These are phyloP conservation scores for Phytophthora cryptogea DNA, from an alignment of 352 stramenopile species.

Conservation along the genomic window DNA sequence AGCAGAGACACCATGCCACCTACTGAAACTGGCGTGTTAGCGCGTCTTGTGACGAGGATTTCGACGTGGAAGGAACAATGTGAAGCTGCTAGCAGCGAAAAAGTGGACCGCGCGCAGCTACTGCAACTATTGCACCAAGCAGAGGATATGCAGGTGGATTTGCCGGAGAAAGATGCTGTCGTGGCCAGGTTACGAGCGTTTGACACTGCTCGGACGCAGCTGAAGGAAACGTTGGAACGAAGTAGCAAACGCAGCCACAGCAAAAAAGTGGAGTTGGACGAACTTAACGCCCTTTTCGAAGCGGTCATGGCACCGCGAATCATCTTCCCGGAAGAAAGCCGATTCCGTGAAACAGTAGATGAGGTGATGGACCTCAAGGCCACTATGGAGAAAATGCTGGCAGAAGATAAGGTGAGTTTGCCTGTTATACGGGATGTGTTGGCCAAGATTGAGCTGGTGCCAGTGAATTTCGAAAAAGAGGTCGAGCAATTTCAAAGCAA, in stretches of 20 bases:
- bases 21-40: conserved; percentile 66
- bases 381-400: conserved; percentile 71
- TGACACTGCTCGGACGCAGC: conserved; percentile 53
- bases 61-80: conserved; percentile 54
- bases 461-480: conserved; percentile 83
- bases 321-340: conserved; percentile 61
- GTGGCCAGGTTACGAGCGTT: conserved; percentile 52
- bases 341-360: conserved; percentile 53
- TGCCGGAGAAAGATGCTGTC: conserved; percentile 42
- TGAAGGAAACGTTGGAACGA: conserved; percentile 73
- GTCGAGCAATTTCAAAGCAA: conserved; percentile 84
- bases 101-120: conserved; percentile 55
- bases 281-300: conserved; percentile 59
- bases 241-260: conserved; percentile 66
- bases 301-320: conserved; percentile 51
- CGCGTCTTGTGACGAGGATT: conserved; percentile 56
- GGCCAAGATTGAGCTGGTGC: conserved; percentile 82
- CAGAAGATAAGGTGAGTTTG: conserved; percentile 84
- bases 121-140: conserved; percentile 58
- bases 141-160: conserved; percentile 60
- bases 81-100: conserved; percentile 24
- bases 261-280: conserved; percentile 58
- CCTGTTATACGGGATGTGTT: conserved; percentile 81
- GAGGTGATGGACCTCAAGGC: conserved; percentile 63
- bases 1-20: conserved; percentile 32